Evolutionary conservation across 768 basidiomycete genomes (phyloP), one percentile per base, ranked within the genome.

Genomic region (Agaricus bisporus): DNA sequence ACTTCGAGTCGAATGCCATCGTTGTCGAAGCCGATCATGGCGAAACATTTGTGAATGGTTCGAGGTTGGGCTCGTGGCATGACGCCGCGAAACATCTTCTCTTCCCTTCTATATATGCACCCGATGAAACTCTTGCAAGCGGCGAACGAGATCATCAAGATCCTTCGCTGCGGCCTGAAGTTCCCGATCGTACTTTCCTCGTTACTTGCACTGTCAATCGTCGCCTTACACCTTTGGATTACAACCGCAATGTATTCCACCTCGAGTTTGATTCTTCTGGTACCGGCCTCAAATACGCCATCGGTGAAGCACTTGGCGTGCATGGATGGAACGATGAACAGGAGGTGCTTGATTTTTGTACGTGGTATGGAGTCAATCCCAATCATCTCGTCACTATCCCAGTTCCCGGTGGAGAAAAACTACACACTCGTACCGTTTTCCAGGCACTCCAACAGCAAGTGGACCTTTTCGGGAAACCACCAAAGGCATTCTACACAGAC

Each of bases 171-270:
- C 91, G 88, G 39, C 97, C 97, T 11, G 93, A 97, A 61, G 65
- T 88, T 20, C 73, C 86, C 2, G 95, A 98, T 55, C 85, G 86
- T 63, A 98, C 94, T 20, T 98, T 80, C 80, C 82, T 98, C 51
- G 85, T 98, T 53, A 95, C 91, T 8, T 95, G 93, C 68, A 82
- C 85, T 5, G 94, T 97, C 68, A 98, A 98, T 73, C 84, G 86
- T 41, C 90, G 97, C 29, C 81, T 99, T 45, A 98, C 97, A 1
- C 97, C 97, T 29, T 69, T 82, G 60, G 93, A 95, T 57, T 99
- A 99, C 71, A 89, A 98, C 69, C 91, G 97, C 60, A 98, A 99
- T 70, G 94, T 99, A 29, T 98, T 98, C 78, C 97, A 99, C 72
- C 79, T 99, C 60, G 97, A 98, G 73, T 95, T 99, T 65, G 84